Conservation (phyloP, 176 grass and related monocot species). For the Musa troglodytarum region DNA sequence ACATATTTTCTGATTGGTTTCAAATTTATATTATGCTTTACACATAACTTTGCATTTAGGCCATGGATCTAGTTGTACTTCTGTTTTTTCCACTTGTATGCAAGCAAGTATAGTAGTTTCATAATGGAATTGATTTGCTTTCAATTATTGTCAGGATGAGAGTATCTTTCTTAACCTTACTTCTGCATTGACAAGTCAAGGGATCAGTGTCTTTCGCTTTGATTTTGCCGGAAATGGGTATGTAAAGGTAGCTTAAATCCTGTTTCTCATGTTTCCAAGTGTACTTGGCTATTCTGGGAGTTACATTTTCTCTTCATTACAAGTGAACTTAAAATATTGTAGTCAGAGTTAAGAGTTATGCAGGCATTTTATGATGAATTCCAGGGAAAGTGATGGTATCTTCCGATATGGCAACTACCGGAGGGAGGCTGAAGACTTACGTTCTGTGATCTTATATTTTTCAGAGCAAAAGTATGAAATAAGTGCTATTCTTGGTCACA, state of each 20-base stretch:
- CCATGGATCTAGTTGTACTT: no score
- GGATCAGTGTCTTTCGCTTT: constrained; percentile 55
- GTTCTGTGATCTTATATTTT: constrained; percentile 50
- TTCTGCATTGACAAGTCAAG: constrained; percentile 36
- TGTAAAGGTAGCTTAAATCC: background rate
- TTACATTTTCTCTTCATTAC: no score
- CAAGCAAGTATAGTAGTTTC: no score
- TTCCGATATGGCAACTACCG: constrained; percentile 72
- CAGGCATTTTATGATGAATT: background rate
- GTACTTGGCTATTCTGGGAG: no score
- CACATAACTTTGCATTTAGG: no score
- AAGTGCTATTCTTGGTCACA: constrained; percentile 75
- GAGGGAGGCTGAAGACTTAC: constrained; percentile 70
- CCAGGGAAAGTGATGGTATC: constrained; percentile 71
- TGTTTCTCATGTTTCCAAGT: background rate
- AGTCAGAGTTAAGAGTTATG: background rate
- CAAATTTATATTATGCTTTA: no score
- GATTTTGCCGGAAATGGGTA: constrained; percentile 99
- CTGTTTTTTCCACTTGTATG: no score
- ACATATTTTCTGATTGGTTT: no score
- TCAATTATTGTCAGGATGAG: constrained; percentile 46
- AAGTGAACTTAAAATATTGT: no score
- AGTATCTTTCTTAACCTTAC: constrained; percentile 61
- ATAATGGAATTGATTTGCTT: no score
- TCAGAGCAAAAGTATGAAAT: constrained; percentile 52